Evolutionary conservation across 2,329 filamentous ascomycete genomes (phyloP).

Genomic region (Diatrype stigma): DNA sequence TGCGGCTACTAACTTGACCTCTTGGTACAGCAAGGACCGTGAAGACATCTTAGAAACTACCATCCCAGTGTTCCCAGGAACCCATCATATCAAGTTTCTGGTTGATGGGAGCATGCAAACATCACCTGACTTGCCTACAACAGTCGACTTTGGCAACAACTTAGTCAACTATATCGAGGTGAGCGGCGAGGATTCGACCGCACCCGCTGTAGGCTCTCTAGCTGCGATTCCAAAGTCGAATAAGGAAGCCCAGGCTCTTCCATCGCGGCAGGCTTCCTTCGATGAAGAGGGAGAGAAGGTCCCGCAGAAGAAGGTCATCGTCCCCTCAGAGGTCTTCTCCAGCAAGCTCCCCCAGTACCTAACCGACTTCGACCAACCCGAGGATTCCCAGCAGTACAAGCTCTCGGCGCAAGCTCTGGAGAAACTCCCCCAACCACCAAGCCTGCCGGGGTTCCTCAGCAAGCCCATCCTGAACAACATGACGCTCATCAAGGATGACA

Average conservation of each 20-base stretch:
- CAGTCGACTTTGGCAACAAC: conserved; percentile 96
- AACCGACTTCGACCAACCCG: conserved; percentile 77
- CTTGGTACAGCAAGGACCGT: conserved; percentile 42
- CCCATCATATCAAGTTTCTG: conserved; percentile 94
- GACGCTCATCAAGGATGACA: conserved; percentile 94
- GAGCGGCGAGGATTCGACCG: conserved; percentile 46
- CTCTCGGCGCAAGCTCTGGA: conserved; percentile 71
- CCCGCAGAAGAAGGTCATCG: conserved; percentile 52
- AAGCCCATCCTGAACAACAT: conserved; percentile 93
- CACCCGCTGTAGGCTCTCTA: conserved; percentile 25
- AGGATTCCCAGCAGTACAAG: conserved; percentile 71
- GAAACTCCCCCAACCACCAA: conserved; percentile 78
- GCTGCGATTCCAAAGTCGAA: conserved; percentile 22
- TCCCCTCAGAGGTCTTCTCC: conserved; percentile 59
- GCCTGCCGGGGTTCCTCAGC: conserved; percentile 82
- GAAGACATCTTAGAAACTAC: conserved; percentile 68
- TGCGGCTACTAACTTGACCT: conserved; percentile 9
- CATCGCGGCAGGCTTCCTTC: conserved; percentile 30
- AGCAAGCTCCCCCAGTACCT: conserved; percentile 78
- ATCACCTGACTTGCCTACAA: conserved; percentile 81
- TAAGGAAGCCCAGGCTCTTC: conserved; percentile 24
- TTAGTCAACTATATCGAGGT: conserved; percentile 98
- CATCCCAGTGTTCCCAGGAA: conserved; percentile 83
- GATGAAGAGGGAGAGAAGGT: conserved; percentile 40
- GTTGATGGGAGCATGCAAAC: conserved; percentile 93